Evolutionary conservation across 2,329 filamentous ascomycete genomes (phyloP).

Genomic region (Monilinia polystroma): DNA sequence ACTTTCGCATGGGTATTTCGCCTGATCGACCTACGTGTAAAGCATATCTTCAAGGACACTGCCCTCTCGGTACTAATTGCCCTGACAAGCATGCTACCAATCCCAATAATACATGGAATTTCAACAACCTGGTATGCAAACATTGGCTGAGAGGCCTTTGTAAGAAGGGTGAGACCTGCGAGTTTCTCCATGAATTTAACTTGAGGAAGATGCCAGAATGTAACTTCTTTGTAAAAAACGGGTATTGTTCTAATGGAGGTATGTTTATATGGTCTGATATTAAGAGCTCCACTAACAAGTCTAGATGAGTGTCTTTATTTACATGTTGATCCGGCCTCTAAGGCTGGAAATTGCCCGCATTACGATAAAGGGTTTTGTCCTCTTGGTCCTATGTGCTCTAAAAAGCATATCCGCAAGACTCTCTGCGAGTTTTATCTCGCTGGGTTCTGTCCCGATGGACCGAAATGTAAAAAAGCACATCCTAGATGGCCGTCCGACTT

Average conservation of each 20-base stretch:
- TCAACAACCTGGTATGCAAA: conserved; percentile 91
- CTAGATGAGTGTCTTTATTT: conserved; percentile 88
- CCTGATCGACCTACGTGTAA: conserved; percentile 79
- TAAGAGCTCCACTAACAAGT: conserved; percentile 22
- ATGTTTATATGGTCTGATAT: conserved; percentile 21
- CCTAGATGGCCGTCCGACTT: conserved; percentile 72
- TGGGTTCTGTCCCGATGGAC: conserved; percentile 89
- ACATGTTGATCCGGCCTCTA: conserved; percentile 80
- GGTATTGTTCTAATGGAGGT: conserved; percentile 86
- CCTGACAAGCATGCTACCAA: conserved; percentile 71
- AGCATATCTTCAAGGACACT: conserved; percentile 81
- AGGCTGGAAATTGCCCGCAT: conserved; percentile 78
- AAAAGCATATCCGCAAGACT: conserved; percentile 81
- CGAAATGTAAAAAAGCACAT: conserved; percentile 75
- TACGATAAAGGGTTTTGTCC: conserved; percentile 96
- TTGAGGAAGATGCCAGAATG: conserved; percentile 97
- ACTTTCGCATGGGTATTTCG: conserved; percentile 80
- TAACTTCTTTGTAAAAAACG: conserved; percentile 90
- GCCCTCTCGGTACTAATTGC: conserved; percentile 79
- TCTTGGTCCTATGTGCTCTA: conserved; percentile 79
- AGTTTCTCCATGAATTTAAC: conserved; percentile 99
- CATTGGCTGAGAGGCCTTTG: conserved; percentile 96
- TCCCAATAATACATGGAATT: conserved; percentile 47
- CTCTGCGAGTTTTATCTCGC: conserved; percentile 85
- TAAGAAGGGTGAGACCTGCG: conserved; percentile 95